phyloP scores from a whole-genome alignment of 345 rosid species.

The Corchorus capsularis region DNA sequence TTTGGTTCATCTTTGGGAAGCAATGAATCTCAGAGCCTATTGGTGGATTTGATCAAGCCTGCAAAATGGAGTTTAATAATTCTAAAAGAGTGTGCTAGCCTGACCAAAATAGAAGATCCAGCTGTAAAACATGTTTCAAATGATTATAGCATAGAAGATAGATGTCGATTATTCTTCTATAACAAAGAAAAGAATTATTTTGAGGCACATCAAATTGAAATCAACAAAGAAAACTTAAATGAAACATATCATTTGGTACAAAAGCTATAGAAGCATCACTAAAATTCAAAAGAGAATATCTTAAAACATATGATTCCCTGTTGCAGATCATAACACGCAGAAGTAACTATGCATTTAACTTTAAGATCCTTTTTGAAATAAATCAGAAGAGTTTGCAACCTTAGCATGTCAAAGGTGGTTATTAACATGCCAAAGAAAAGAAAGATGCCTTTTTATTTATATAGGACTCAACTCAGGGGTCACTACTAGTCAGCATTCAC shows the following conservation, averaged over 20 bases:
- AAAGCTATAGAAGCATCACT: neutral
- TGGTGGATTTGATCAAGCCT: conserved; percentile 96
- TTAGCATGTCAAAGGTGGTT: neutral
- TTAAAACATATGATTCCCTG: neutral
- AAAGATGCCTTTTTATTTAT: neutral
- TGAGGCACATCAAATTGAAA: too few species aligned
- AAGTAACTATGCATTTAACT: neutral
- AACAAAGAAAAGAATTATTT: neutral
- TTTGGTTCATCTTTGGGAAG: too few species aligned
- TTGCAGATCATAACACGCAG: neutral
- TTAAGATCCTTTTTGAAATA: too few species aligned
- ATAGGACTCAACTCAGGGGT: neutral
- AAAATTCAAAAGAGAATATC: neutral
- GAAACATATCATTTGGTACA: neutral
- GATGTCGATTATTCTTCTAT: neutral
- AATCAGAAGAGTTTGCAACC: neutral
- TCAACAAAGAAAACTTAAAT: too few species aligned
- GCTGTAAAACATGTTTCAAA: neutral
- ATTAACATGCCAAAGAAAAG: neutral
- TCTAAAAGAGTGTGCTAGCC: neutral
- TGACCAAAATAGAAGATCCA: too few species aligned
- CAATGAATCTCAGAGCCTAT: conserved; percentile 85
- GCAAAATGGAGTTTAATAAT: conserved; percentile 27
- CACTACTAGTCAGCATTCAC: neutral
- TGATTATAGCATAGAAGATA: too few species aligned